Base-by-base conservation (phyloP, 768 basidiomycete genomes). In the Panaeolus cyanescens region DNA sequence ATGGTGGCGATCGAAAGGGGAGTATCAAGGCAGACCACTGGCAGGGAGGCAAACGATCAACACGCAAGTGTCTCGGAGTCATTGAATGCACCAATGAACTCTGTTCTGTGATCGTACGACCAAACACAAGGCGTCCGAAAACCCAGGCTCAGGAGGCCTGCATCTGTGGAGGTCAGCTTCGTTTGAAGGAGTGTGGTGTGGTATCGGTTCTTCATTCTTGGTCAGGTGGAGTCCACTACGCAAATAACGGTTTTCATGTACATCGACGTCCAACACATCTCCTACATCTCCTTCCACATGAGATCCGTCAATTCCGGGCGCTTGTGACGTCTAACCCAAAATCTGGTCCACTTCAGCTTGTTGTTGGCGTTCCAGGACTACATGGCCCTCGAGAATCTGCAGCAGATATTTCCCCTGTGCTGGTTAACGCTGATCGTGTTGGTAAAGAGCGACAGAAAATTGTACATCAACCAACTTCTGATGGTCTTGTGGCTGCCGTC, bases 351-450 rank as follows among this genome's bases (percentile, higher is more conserved):
- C 54, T 68, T 4, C 53, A 55, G 19, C 37, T 70, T 5, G 10
- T 70, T 9, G 66, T 67, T 25, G 68, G 68, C 4, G 65, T 56
- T 22, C 65, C 68, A 25, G 56, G 59, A 1, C 17, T 65, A 7
- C 19, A 64, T 13, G 67, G 67, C 8, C 68, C 68, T 3, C 65
- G 62, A 13, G 33, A 62, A 32, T 68, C 63, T 8, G 65, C 62
- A 5, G 62, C 65, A 0, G 57, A 66, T 4, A 65, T 69, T 19
- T 59, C 64, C 1, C 61, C 63, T 19, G 25, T 63, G 1, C 45
- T 61, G 3, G 1, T 63, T 12, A 69, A 67, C 37, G 59, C 64
- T 1, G 62, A 65, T 22, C 60, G 61, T 9, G 50, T 69, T 36
- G 53, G 62, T n/a, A 64, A 69, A 20, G 64, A 69, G 36, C 64